Evolutionary conservation across 805 yeast species (phyloP).

Genomic region (Starmera amethionina): DNA sequence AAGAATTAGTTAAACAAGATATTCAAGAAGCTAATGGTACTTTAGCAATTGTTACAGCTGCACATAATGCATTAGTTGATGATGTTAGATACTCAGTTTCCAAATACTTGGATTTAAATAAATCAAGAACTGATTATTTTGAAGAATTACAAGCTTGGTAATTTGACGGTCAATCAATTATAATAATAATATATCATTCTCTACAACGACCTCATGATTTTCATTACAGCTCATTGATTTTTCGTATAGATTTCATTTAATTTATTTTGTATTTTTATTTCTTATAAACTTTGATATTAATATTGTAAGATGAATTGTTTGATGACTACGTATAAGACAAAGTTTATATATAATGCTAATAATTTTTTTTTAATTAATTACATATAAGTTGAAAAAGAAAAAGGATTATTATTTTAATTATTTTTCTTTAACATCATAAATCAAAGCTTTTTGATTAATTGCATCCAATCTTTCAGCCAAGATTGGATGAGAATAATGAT

Average conservation of each 20-base stretch:
- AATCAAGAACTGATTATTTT: constrained; percentile 40
- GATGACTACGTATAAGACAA: too few species aligned
- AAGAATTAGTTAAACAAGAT: constrained; percentile 26
- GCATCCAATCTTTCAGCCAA: constrained; percentile 82
- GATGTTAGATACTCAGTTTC: constrained; percentile 35
- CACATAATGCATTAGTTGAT: constrained; percentile 46
- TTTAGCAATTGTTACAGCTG: constrained; percentile 45
- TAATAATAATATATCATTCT: too few species aligned
- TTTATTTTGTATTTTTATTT: neutral
- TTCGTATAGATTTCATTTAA: neutral
- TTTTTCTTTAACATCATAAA: constrained; percentile 11
- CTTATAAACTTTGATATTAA: too few species aligned
- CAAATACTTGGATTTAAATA: constrained; percentile 18
- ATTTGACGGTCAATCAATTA: constrained; percentile 1
- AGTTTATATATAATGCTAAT: too few species aligned
- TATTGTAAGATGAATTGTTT: too few species aligned
- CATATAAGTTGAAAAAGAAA: too few species aligned
- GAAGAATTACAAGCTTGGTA: constrained; percentile 56
- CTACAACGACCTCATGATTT: neutral
- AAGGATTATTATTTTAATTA: too few species aligned
- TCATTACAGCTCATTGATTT: too few species aligned
- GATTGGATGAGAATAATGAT: constrained; percentile 87
- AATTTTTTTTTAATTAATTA: too few species aligned
- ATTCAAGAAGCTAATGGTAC: constrained; percentile 26
- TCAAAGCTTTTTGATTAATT: constrained; percentile 30